Conservation (phyloP, 2,329 filamentous ascomycete species). For the Fusarium euwallaceae region DNA sequence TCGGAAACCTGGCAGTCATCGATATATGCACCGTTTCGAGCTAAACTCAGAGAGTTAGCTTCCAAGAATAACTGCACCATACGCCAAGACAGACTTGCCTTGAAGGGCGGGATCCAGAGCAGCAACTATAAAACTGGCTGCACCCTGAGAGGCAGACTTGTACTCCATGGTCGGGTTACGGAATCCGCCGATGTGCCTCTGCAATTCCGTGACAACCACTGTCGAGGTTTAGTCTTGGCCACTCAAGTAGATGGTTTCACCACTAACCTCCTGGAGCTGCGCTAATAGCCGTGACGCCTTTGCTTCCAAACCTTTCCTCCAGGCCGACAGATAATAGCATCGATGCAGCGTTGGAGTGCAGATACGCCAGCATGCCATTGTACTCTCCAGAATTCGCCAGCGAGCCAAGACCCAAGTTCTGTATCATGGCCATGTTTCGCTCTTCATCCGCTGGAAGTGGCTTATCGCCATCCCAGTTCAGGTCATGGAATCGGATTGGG, state of each 20-base stretch:
- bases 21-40: not conserved
- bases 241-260: not conserved
- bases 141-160: not conserved
- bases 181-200: not conserved
- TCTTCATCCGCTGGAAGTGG: not conserved
- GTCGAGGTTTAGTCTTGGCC: not conserved
- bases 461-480: not conserved
- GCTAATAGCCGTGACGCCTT: not conserved
- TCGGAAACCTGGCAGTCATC: not conserved
- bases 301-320: not conserved
- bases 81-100: not conserved
- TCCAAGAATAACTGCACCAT: no score
- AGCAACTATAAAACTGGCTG: not conserved
- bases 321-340: not conserved
- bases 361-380: slow-evolving; percentile 3
- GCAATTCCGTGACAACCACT: not conserved
- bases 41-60: not conserved
- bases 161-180: not conserved
- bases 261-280: not conserved
- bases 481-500: not conserved
- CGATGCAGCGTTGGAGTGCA: not conserved
- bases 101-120: not conserved
- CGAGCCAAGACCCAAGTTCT: not conserved
- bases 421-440: not conserved
- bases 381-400: not conserved